phyloP scores from a whole-genome alignment of 2,329 filamentous ascomycete genomes.

The Cladophialophora yegresii region DNA sequence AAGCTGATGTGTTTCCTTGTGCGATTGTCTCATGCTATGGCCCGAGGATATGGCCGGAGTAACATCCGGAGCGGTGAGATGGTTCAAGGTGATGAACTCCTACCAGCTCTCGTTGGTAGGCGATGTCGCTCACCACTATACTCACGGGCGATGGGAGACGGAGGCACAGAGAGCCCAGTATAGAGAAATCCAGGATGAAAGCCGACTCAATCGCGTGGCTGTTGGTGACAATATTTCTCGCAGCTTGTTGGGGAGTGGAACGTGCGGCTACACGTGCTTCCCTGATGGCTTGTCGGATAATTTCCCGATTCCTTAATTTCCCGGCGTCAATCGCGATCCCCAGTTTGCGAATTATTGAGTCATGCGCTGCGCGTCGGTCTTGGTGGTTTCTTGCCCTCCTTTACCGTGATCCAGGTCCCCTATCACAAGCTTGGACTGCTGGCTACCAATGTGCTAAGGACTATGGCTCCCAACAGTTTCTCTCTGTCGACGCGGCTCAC shows the following conservation, averaged over 20 bases:
- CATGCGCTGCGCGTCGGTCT: background rate
- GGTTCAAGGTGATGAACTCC: background rate
- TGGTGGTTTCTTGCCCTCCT: background rate
- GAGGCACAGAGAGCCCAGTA: background rate
- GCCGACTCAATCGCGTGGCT: background rate
- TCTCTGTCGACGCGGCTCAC: conserved; percentile 40
- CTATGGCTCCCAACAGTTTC: conserved; percentile 33
- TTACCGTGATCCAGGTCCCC: background rate
- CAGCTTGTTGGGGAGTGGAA: background rate
- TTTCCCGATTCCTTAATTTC: background rate
- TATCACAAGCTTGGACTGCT: background rate
- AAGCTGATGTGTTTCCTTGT: conserved; percentile 7
- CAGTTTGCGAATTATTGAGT: background rate
- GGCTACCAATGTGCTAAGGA: background rate
- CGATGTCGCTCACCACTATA: background rate
- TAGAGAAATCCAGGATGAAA: background rate
- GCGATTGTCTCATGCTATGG: conserved; percentile 13
- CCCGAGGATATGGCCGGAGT: conserved; percentile 14
- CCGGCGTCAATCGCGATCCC: background rate
- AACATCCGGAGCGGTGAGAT: conserved; percentile 18
- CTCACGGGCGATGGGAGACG: background rate
- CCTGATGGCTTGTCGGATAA: background rate
- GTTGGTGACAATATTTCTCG: background rate
- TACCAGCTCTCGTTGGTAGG: background rate
- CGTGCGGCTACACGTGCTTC: background rate